Base-by-base conservation (phyloP, 1,139 yeast genomes). In the Nakaseomyces sp. region DNA sequence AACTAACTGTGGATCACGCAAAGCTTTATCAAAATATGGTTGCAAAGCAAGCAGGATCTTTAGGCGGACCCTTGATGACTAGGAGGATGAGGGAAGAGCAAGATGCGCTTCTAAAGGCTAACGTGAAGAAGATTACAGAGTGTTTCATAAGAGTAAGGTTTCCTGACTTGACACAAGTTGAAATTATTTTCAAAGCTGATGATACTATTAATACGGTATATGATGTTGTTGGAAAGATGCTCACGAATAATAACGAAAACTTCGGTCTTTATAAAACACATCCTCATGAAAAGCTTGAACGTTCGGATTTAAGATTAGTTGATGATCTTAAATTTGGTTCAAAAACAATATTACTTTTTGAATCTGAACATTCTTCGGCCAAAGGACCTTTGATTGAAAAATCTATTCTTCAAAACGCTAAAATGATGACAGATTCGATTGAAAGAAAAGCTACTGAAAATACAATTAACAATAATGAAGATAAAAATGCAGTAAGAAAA, bases 131-230 rank as follows among this genome's bases (percentile, higher is more conserved):
- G 3, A 47, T 61, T 2, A 48, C 49, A 3, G 57, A 60, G n/a
- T 57, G 66, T 30, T 62, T 66, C 20, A 64, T 77, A 9, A 61
- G 83, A 42, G 54, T 77, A 26, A 70, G 70, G 48, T 76, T 78
- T 49, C 81, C 82, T 1, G 80, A 78, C 58, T 63, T 72, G 22
- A 59, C 71, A 4, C 66, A 69, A 24, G 56, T 78, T n/a, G 78
- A 76, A 47, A 60, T 73, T n/a, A 63, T 68, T 41, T 70, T 76
- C 40, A 59, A 61, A 18, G 68, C 72, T 36, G 47, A 52, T 3
- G 69, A 68, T 15, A 62, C 65, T 0, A 61, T 69, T 41, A 41
- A 49, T 1, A 58, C 64, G 12, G 67, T 74, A 40, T 71, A 77
- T 48, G 70, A 72, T 1, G 66, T 69, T 41, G 64, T 77, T 2